phyloP scores from a whole-genome alignment of 495 filamentous ascomycete species.

The Lasiosphaeria hispida region DNA sequence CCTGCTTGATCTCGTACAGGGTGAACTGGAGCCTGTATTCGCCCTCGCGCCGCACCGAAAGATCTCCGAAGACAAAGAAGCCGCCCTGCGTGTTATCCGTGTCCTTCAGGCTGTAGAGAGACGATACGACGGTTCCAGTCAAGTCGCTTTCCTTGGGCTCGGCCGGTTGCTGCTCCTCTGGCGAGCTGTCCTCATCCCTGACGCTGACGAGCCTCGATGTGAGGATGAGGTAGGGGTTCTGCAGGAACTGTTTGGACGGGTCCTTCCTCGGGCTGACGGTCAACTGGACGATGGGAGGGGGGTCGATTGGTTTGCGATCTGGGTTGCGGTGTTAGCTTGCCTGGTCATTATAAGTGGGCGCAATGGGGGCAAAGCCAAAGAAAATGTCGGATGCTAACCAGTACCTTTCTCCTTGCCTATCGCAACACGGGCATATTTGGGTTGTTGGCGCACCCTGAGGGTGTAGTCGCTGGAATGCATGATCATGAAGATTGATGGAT shows the following conservation, averaged over 20 bases:
- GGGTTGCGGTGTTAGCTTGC: conserved; percentile 20
- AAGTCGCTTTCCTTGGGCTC: conserved; percentile 55
- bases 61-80: conserved; percentile 95
- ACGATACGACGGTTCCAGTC: conserved; percentile 79
- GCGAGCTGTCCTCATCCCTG: conserved; percentile 56
- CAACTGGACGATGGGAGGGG: conserved; percentile 88
- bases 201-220: conserved; percentile 58
- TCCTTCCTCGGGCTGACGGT: conserved; percentile 67
- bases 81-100: conserved; percentile 87
- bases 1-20: conserved; percentile 86
- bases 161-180: conserved; percentile 25
- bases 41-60: conserved; percentile 82
- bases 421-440: conserved; percentile 63
- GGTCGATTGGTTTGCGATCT: conserved; percentile 95
- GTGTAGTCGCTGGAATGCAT: conserved; percentile 29
- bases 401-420: conserved; percentile 68
- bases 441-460: conserved; percentile 65
- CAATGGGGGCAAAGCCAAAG: neutral
- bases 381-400: conserved; percentile 23
- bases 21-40: conserved; percentile 78
- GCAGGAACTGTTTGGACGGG: conserved; percentile 72
- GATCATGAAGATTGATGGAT: neutral
- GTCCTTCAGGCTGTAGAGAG: conserved; percentile 89
- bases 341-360: conserved; percentile 1
- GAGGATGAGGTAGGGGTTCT: conserved; percentile 59